Evolutionary conservation across 2,329 filamentous ascomycete species (phyloP), one percentile per base, ranked within the genome.

Genomic region (Aureobasidium sp.): DNA sequence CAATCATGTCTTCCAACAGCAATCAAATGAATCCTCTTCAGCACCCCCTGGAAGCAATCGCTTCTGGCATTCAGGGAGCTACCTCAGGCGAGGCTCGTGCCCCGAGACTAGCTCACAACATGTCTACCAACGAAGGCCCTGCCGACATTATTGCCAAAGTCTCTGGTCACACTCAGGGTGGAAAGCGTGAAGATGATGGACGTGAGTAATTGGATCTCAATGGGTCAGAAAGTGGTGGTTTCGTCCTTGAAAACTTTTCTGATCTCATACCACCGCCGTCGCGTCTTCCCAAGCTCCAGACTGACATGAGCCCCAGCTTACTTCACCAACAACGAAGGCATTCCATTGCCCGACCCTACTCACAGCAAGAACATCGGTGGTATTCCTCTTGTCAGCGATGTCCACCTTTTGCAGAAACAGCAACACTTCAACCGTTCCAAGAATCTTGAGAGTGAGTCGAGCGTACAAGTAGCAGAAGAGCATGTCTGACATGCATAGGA

Each of bases 401-500:
- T 77, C 0, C 80, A 81, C 65, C 71, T 83, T 29, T 75, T 83
- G 63, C 79, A 83, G 72, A 82, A 82, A 70, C 80, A 82, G 70
- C 80, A 82, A 70, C 75, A 76, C 20, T 83, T 83, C 74, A 83
- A 83, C 64, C 74, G 80, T n/a, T 80, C 78, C n/a, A 82, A 82
- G 71, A 77, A 75, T 44, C 74, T 82, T 3, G 79, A 80, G 65
- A 72, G 76, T 71, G 62, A 58, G 69, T 49, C 14, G 15, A 22
- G 15, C 9, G 12, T 8, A n/a, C 8, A 22, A 15, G 0, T 11
- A 49, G 22, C 56, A 29, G 15, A 29, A 12, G 25, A 34, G 20
- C 5, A 20, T 29, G 11, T 36, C 44, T 69, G 60, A 68, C 67
- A 8, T 6, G 47, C 7, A 15, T 49, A 68, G 71, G 66, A 64